A percentile compares a stretch with the other conserved stretches of the same genome.
These are phyloP conservation scores for Clohesyomyces aquaticus DNA, from an alignment of 495 filamentous ascomycete species.

Conservation along the genomic window DNA sequence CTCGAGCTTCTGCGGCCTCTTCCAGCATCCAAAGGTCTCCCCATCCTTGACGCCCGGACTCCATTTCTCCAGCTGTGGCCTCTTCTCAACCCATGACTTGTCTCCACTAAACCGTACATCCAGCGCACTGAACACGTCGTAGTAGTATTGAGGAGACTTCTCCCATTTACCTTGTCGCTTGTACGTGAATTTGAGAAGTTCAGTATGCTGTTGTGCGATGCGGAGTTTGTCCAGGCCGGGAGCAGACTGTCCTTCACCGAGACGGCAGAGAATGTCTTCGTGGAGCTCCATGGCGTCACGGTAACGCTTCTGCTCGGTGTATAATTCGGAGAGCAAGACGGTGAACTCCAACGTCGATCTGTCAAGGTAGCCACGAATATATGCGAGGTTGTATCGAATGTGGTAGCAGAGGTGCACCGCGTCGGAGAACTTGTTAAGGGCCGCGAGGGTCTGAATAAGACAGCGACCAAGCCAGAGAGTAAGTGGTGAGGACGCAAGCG, in stretches of 20 bases:
- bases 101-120: slow-evolving; percentile 19
- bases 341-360: slow-evolving; percentile 33
- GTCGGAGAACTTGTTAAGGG: slow-evolving; percentile 23
- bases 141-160: slow-evolving; percentile 24
- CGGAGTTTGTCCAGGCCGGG: slow-evolving; percentile 8
- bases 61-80: slow-evolving; percentile 30
- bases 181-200: slow-evolving; percentile 31
- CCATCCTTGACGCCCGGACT: slow-evolving; percentile 29
- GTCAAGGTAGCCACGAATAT: slow-evolving; percentile 30
- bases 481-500: slow-evolving; percentile 29
- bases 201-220: slow-evolving; percentile 11
- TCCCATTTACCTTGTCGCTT: slow-evolving; percentile 26
- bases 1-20: slow-evolving; percentile 22
- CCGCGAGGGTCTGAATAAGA: slow-evolving; percentile 30
- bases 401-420: slow-evolving; percentile 39
- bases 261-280: slow-evolving; percentile 32
- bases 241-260: slow-evolving; percentile 24
- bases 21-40: slow-evolving; percentile 23
- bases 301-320: slow-evolving; percentile 33
- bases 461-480: slow-evolving; percentile 46
- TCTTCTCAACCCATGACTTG: slow-evolving; percentile 13
- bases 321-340: slow-evolving; percentile 36
- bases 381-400: slow-evolving; percentile 40
- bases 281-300: slow-evolving; percentile 36
- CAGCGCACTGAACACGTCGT: slow-evolving; percentile 26